Base-by-base conservation (phyloP, 345 rosid genomes). In the Anacardium occidentale region DNA sequence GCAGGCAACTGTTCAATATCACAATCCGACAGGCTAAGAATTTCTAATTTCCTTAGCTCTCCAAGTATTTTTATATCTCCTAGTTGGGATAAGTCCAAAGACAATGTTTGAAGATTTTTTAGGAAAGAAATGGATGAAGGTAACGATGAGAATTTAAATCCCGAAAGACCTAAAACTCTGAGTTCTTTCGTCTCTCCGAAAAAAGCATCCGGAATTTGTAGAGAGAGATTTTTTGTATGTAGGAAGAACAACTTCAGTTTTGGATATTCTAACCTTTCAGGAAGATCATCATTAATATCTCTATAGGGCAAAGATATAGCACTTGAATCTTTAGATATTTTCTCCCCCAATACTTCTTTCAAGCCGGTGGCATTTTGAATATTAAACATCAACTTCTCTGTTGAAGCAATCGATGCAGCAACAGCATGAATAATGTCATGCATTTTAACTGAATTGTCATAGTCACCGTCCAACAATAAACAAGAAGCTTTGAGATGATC, bases 341-440 rank as follows among this genome's bases (percentile, higher is more conserved):
- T 54, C 21, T 66, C 17, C 1, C 4, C 32, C 0, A 77, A 37
- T 64, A 55, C 61, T 44, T 62, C 70, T 1, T 59, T 15, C 21
- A 71, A 10, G 13, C 4, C 57, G 1, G 76, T 10, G n/a, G 14
- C 55, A 37, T 57, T 66, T n/a, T 20, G 18, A 2, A 80, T 15
- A 24, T 18, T 14, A 55, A 73, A 40, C 24, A 60, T 20, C 8
- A 40, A 66, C 2, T 64, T 52, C 1, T 45, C 77, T 42, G 24
- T 59, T 10, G 75, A 25, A 24, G 77, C 78, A 1, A 78, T 69
- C 3, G 75, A 60, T 5, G 57, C 2, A 2, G 83, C 81, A 7
- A 65, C 65, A 11, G 29, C 13, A 37, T 9, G 66, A 17, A 80
- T 64, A 11, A 75, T 50, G 22, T 80, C 76, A 53, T 83, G 84